These are phyloP conservation scores for Cladosporium halotolerans DNA, from an alignment of 2,329 filamentous ascomycete species.

Conservation along the genomic window DNA sequence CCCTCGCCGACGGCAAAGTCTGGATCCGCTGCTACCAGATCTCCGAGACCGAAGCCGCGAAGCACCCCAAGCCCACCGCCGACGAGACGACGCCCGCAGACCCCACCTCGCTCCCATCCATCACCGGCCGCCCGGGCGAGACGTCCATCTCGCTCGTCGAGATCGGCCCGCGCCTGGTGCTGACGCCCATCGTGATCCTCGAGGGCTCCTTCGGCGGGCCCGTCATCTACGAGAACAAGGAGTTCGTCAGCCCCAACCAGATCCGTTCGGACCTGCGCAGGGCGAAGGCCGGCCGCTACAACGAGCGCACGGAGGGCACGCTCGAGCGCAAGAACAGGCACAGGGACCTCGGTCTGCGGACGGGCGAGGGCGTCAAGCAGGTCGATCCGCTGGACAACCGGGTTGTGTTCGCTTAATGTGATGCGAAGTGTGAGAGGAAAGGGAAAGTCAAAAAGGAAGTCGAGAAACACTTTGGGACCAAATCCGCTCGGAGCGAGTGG, in stretches of 20 bases:
- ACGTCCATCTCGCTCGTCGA: conserved; percentile 81
- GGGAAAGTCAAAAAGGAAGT: not conserved
- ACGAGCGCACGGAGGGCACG: conserved; percentile 65
- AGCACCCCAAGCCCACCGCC: conserved; percentile 36
- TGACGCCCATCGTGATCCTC: conserved; percentile 91
- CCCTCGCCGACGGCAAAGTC: conserved; percentile 75
- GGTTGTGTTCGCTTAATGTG: conserved; percentile 64
- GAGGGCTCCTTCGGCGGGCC: conserved; percentile 93
- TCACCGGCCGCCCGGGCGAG: conserved; percentile 43
- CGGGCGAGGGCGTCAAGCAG: conserved; percentile 57
- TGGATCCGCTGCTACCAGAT: conserved; percentile 97
- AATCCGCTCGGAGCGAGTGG: not conserved
- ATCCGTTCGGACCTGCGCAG: conserved; percentile 73
- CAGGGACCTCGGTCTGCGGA: conserved; percentile 68
- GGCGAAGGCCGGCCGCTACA: conserved; percentile 71
- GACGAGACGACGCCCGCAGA: conserved; percentile 33
- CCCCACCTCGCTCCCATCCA: conserved; percentile 31
- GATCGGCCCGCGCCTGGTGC: conserved; percentile 86
- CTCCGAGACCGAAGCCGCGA: conserved; percentile 66
- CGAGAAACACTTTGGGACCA: not conserved
- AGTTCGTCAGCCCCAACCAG: conserved; percentile 95
- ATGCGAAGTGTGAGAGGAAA: not conserved
- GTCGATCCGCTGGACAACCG: conserved; percentile 69
- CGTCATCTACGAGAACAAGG: conserved; percentile 96
- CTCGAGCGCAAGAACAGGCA: conserved; percentile 68